A percentile compares a stretch with the other conserved stretches of the same genome.
These are phyloP conservation scores for Russula compacta DNA, from an alignment of 768 basidiomycete genomes.

Conservation along the genomic window DNA sequence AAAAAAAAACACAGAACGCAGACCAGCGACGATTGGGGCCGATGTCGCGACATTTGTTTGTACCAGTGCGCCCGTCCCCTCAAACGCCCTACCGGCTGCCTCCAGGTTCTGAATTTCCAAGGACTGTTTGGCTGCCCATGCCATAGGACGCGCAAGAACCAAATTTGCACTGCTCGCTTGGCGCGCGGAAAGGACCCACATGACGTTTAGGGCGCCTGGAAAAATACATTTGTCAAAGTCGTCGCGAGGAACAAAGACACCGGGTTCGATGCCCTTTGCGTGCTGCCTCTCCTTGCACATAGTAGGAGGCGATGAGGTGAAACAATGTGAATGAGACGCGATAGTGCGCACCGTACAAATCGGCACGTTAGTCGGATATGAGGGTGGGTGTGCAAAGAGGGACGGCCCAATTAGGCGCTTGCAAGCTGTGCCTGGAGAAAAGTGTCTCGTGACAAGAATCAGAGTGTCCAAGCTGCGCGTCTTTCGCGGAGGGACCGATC, in stretches of 20 bases:
- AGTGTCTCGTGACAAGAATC: background rate
- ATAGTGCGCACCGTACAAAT: background rate
- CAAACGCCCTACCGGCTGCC: background rate
- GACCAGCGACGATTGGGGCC: background rate
- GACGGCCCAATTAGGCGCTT: background rate
- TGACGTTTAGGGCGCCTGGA: conserved; percentile 7
- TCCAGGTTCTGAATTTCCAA: background rate
- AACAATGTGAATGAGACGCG: background rate
- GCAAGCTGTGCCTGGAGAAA: background rate
- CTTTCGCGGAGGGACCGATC: background rate
- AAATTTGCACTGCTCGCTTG: background rate
- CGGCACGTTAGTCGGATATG: no score
- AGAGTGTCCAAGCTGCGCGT: background rate
- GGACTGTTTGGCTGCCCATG: background rate
- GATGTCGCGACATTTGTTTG: conserved; percentile 1
- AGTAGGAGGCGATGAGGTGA: background rate
- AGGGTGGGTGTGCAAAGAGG: background rate
- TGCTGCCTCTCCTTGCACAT: no score
- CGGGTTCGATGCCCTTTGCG: no score
- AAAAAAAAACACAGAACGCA: background rate
- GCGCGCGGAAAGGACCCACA: background rate
- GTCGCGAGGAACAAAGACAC: background rate
- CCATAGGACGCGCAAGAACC: background rate
- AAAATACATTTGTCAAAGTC: background rate
- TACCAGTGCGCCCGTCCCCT: background rate